Evolutionary conservation across 805 yeast genomes (phyloP).

Genomic region (Candida khao-thaluensis): DNA sequence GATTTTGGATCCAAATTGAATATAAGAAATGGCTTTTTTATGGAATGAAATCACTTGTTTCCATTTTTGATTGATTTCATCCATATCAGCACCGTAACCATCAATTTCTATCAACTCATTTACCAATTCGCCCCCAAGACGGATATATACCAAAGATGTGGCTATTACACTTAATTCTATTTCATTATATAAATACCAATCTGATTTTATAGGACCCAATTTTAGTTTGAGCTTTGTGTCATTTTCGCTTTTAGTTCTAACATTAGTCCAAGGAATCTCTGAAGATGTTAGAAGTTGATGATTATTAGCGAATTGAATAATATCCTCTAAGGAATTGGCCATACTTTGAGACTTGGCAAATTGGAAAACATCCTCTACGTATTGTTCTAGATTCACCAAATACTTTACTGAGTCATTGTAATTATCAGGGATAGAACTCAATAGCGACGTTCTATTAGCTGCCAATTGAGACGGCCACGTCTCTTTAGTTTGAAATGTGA

Average conservation of each 20-base stretch:
- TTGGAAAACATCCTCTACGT: slow-evolving; percentile 27
- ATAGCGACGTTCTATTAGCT: slow-evolving; percentile 10
- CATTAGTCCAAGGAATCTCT: slow-evolving; percentile 7
- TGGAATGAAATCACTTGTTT: slow-evolving; percentile 32
- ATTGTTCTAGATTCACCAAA: slow-evolving; percentile 33
- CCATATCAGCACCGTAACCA: slow-evolving; percentile 4
- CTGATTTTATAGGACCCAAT: slow-evolving; percentile 1
- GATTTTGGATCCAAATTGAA: slow-evolving; percentile 22
- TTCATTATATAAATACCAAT: slow-evolving; percentile 35
- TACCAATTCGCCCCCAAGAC: slow-evolving; percentile 35
- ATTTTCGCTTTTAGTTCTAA: background rate
- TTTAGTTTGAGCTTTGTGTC: background rate
- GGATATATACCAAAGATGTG: slow-evolving; percentile 26
- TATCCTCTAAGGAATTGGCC: background rate
- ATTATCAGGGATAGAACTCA: slow-evolving; percentile 11
- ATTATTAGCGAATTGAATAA: background rate
- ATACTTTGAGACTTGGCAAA: slow-evolving; percentile 6
- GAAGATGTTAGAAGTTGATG: background rate
- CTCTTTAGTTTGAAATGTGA: slow-evolving; percentile 1
- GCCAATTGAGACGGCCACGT: slow-evolving; percentile 8
- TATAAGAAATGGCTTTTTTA: slow-evolving; percentile 30
- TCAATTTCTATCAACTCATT: slow-evolving; percentile 30
- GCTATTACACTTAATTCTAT: slow-evolving; percentile 26
- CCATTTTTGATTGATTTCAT: slow-evolving; percentile 32
- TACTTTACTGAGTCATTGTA: slow-evolving; percentile 23